These are phyloP conservation scores for Candida chilensis DNA, from an alignment of 805 yeast species.

Conservation along the genomic window DNA sequence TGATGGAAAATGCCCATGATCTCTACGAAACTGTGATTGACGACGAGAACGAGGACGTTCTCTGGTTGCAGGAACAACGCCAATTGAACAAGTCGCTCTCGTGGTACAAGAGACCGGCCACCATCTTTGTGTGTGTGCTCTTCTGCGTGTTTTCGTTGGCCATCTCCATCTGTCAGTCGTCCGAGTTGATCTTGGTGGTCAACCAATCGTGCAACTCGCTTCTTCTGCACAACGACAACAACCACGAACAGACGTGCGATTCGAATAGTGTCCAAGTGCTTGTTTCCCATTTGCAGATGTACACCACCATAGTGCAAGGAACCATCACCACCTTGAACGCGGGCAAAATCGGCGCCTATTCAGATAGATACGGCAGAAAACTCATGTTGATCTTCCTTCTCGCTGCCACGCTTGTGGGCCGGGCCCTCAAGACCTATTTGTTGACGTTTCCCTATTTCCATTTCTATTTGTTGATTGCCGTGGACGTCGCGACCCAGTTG, in stretches of 20 bases:
- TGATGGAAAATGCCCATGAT: no score
- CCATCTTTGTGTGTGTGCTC: conserved; percentile 34
- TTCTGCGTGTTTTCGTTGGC: conserved; percentile 33
- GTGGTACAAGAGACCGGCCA: conserved; percentile 53
- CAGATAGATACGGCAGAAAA: conserved; percentile 59
- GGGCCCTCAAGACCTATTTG: conserved; percentile 5
- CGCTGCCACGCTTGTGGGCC: conserved; percentile 6
- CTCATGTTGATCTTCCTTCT: conserved; percentile 27
- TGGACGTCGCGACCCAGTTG: conserved; percentile 34
- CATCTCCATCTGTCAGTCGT: no score
- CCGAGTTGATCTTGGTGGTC: no score
- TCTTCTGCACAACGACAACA: no score
- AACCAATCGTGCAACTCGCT: no score
- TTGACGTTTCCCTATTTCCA: conserved; percentile 22
- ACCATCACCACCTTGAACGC: conserved; percentile 39
- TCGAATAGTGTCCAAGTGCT: conserved; percentile 36
- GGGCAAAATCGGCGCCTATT: conserved; percentile 53
- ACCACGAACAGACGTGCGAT: no score
- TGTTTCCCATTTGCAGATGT: conserved; percentile 41
- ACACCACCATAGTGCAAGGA: conserved; percentile 28
- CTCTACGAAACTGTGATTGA: no score
- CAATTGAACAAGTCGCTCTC: conserved; percentile 26
- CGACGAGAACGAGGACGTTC: conserved; percentile 34
- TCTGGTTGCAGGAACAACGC: conserved; percentile 43
- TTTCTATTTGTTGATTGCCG: conserved; percentile 26